phyloP scores from a whole-genome alignment of 441 rosid species.

The Pelargonium myrrhifolium region DNA sequence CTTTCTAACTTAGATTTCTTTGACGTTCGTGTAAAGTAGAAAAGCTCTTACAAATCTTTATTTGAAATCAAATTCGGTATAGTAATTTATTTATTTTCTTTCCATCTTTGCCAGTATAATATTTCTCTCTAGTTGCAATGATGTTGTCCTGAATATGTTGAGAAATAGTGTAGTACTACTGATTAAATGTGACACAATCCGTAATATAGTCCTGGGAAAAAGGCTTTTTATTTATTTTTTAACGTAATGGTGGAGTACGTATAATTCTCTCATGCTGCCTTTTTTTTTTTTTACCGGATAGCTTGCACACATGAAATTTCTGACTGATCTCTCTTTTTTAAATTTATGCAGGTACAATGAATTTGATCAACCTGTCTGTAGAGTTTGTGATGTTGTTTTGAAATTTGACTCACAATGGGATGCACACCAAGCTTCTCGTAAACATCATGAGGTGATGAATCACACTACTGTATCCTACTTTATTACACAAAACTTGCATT shows the following conservation, averaged over 20 bases:
- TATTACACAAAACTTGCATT: neutral
- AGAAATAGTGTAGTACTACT: no score
- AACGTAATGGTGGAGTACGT: neutral
- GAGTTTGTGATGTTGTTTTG: conserved; percentile 70
- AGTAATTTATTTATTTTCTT: no score
- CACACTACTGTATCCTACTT: neutral
- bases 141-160: no score
- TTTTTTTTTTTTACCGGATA: neutral
- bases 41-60: no score
- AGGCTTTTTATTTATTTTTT: no score
- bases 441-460: conserved; percentile 63
- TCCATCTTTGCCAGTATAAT: no score
- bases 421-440: conserved; percentile 94
- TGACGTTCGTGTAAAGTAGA: no score
- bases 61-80: no score
- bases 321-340: conserved; percentile 1
- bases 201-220: no score
- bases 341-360: conserved; percentile 61
- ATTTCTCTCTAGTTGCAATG: no score
- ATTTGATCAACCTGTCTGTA: conserved; percentile 75
- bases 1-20: no score
- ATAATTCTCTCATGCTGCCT: neutral
- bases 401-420: conserved; percentile 80
- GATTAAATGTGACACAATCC: no score
- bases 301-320: neutral